Evolutionary conservation across 805 yeast species (phyloP).

Genomic region (Cyberlindnera galapagoensis): DNA sequence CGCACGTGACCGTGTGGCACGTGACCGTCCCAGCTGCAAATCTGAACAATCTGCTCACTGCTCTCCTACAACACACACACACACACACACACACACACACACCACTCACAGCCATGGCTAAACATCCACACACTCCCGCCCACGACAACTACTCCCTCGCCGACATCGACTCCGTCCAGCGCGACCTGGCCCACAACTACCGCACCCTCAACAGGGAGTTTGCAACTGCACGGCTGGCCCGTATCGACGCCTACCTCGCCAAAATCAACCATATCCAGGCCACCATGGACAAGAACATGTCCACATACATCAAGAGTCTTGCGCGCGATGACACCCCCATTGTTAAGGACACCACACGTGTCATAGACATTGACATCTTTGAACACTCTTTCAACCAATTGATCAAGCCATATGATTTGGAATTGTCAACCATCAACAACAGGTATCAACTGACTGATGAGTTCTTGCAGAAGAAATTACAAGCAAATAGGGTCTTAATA

Average conservation of each 20-base stretch:
- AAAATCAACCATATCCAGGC: too few relatives aligned
- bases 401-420: constrained; percentile 11
- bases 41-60: too few relatives aligned
- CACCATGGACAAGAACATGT: too few relatives aligned
- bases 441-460: constrained; percentile 16
- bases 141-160: too few relatives aligned
- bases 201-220: constrained; percentile 25
- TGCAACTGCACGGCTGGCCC: constrained; percentile 22
- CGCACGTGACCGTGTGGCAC: too few relatives aligned
- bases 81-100: constrained; percentile 1
- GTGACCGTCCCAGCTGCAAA: too few relatives aligned
- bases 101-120: too few relatives aligned
- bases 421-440: constrained; percentile 9
- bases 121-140: too few relatives aligned
- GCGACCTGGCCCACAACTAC: constrained; percentile 26
- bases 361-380: constrained; percentile 17
- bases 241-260: constrained; percentile 28
- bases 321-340: constrained; percentile 14
- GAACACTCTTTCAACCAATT: constrained; percentile 17
- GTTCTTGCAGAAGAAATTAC: constrained; percentile 15
- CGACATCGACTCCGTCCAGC: too few relatives aligned
- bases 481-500: constrained; percentile 11
- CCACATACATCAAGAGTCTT: too few relatives aligned
- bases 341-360: constrained; percentile 10
- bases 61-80: neutral